These are phyloP conservation scores for Hydnomerulius pinastri DNA, from an alignment of 768 basidiomycete species.

Conservation along the genomic window DNA sequence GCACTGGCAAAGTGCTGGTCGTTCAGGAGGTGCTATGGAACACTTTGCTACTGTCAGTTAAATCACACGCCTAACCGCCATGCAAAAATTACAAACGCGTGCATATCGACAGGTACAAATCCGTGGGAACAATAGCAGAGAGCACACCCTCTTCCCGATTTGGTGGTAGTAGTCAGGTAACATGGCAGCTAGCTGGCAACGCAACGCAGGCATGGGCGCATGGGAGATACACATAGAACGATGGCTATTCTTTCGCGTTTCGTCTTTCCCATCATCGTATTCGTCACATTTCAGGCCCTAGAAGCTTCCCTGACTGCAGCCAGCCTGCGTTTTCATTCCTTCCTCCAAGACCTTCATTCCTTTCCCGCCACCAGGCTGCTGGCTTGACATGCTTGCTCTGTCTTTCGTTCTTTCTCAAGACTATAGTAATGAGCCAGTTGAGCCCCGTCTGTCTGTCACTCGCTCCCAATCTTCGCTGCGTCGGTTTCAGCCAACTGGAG, in stretches of 20 bases:
- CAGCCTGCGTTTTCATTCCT: constrained; percentile 51
- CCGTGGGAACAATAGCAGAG: background rate
- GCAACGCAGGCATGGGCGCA: background rate
- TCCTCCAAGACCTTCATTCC: constrained; percentile 19
- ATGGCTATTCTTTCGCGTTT: constrained; percentile 16
- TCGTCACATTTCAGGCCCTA: constrained; percentile 7
- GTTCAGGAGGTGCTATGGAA: no score
- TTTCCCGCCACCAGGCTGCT: constrained; percentile 28
- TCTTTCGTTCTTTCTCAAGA: constrained; percentile 9
- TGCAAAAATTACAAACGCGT: background rate
- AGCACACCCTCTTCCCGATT: no score
- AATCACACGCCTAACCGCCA: no score
- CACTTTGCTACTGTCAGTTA: no score
- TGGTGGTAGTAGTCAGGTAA: constrained; percentile 14
- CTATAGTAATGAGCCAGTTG: constrained; percentile 37
- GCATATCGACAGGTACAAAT: background rate
- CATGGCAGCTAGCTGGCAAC: constrained; percentile 18
- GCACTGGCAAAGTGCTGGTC: no score
- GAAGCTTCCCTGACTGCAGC: constrained; percentile 35
- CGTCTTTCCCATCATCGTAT: constrained; percentile 29
- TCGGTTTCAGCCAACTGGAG: constrained; percentile 49
- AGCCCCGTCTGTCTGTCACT: constrained; percentile 67
- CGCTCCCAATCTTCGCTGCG: constrained; percentile 71
- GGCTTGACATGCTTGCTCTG: constrained; percentile 38
- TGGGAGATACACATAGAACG: background rate